Base-by-base conservation (phyloP, 805 yeast species). In the Jamesozyma jinghongensis region DNA sequence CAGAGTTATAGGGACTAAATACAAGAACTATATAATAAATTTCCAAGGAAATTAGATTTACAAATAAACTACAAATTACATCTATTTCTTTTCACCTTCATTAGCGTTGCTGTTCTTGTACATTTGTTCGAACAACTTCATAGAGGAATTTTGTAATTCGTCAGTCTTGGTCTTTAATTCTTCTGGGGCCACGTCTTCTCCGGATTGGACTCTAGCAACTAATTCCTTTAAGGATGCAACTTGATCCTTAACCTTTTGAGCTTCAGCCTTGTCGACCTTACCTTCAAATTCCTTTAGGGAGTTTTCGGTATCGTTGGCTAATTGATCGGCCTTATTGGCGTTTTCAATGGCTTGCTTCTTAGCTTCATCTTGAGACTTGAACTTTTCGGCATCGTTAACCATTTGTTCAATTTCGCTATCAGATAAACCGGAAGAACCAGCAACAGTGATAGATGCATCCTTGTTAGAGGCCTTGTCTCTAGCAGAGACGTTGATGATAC, bases 401-500 rank as follows among this genome's bases (percentile, higher is more conserved):
- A 88, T 80, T 66, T 81, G 76, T 67, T 86, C 95, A 61, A 87
- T 83, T 72, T 87, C 96, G 45, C 82, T 62, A 59, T 86, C 92
- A 51, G 88, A 79, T 64, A 87, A 72, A 67, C 96, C 97, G 36
- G 95, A 85, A 43, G 95, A 84, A 53, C 95, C 97, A 52, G 95
- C 95, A 50, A 87, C 96, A 38, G 96, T 87, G 69, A 87, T 88
- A 46, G 95, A 85, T 43, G 95, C 87, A 54, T 84, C 88, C 77
- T 87, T 87, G 73, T 82, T 85, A 50, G 94, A 79, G 50, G 88
- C 92, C 75, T 86, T 84, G 71, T 87, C 97, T 58, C 81, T 79
- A 41, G 96, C 96, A 65, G 85, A 79, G 44, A 87, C 96, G 74
- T 87, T 88, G 73, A 87, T 86, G 65, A 87, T 88, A 60, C 97